These are phyloP conservation scores for Globisporangium nunn DNA, from an alignment of 352 stramenopile genomes.

Conservation along the genomic window DNA sequence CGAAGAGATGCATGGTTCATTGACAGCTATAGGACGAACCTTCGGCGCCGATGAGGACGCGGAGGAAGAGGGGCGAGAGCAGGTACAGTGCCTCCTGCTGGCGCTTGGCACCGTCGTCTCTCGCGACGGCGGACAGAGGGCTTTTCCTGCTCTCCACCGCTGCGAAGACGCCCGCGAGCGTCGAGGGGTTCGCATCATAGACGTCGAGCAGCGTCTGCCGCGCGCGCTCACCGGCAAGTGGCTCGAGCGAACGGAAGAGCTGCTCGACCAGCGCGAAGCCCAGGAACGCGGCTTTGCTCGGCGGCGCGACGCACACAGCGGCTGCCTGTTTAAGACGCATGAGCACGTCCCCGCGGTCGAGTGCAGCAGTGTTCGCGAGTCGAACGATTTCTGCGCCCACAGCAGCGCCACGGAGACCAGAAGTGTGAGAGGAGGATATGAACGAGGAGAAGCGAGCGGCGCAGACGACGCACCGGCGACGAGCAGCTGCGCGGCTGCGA, in stretches of 20 bases:
- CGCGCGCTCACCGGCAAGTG: conserved; percentile 4
- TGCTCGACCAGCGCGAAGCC: conserved; percentile 30
- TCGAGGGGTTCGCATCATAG: conserved; percentile 30
- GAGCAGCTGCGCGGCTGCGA: conserved; percentile 9
- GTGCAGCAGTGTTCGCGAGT: neutral
- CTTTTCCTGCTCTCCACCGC: conserved; percentile 21
- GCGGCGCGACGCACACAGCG: conserved; percentile 33
- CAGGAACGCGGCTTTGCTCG: conserved; percentile 42
- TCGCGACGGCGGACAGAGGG: conserved; percentile 1
- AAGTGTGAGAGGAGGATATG: neutral
- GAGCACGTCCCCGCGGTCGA: conserved; percentile 3
- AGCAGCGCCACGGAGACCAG: neutral
- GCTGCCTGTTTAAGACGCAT: conserved; percentile 28
- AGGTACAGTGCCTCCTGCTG: conserved; percentile 16
- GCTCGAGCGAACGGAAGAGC: conserved; percentile 16
- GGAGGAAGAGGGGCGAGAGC: conserved; percentile 24
- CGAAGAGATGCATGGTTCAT: neutral
- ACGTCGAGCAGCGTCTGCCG: conserved; percentile 23
- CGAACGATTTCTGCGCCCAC: neutral
- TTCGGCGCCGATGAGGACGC: conserved; percentile 23
- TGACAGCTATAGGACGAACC: conserved; percentile 2
- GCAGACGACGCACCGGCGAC: conserved; percentile 4
- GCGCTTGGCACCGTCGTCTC: neutral
- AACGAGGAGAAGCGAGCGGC: no score
- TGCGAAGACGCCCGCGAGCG: conserved; percentile 33